Conservation (phyloP, 2,329 filamentous ascomycete genomes). For the Colletotrichum tofieldiae region DNA sequence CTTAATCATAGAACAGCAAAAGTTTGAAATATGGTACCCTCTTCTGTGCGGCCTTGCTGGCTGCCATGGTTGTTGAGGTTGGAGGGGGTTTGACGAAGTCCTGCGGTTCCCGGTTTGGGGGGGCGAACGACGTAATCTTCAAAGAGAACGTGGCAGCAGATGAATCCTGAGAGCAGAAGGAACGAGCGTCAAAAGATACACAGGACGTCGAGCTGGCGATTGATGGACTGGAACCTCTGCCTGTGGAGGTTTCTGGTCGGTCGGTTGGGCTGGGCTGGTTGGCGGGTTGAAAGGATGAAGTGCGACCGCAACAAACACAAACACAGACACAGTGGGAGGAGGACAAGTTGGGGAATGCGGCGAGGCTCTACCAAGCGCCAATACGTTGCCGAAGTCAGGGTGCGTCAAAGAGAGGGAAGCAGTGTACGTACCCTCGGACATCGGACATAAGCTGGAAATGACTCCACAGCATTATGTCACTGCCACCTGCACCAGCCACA, state of each 20-base stretch:
- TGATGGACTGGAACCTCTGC: background rate
- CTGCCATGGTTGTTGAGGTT: conserved; percentile 65
- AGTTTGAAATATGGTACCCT: conserved; percentile 65
- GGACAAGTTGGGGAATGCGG: conserved; percentile 37
- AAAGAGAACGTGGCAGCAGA: conserved; percentile 34
- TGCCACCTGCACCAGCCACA: conserved; percentile 1
- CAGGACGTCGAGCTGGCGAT: conserved; percentile 1
- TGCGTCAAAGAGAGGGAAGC: conserved; percentile 2
- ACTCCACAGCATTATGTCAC: conserved; percentile 37
- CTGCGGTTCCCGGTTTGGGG: conserved; percentile 5
- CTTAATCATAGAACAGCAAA: background rate
- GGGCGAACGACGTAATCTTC: conserved; percentile 42
- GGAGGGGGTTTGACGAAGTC: background rate
- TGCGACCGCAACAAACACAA: conserved; percentile 7
- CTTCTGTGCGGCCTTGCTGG: conserved; percentile 81
- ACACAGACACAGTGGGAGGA: background rate
- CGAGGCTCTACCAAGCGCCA: conserved; percentile 33
- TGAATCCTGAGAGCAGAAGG: conserved; percentile 43
- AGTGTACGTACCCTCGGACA: conserved; percentile 7
- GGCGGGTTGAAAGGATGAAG: conserved; percentile 14
- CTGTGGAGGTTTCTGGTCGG: background rate
- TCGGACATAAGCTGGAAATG: background rate
- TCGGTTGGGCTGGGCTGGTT: conserved; percentile 13
- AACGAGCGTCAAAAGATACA: conserved; percentile 24
- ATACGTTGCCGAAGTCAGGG: conserved; percentile 1